These are phyloP conservation scores for Cryoendolithus antarcticus DNA, from an alignment of 2,329 filamentous ascomycete species.

Conservation along the genomic window DNA sequence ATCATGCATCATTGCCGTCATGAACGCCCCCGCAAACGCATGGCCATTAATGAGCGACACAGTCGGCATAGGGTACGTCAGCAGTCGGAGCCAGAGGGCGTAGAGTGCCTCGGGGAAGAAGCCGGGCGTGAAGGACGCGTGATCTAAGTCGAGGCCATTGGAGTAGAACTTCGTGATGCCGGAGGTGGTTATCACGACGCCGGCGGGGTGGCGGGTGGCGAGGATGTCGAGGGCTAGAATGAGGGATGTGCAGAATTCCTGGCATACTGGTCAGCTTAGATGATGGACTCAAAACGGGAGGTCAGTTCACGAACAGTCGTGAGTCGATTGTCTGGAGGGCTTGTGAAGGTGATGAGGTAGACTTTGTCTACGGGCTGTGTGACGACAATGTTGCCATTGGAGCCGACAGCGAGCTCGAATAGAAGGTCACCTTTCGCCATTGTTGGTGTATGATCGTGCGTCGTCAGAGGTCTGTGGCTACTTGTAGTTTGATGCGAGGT, in stretches of 20 bases:
- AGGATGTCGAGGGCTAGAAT: slow-evolving; percentile 63
- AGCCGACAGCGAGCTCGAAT: slow-evolving; percentile 20
- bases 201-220: slow-evolving; percentile 53
- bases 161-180: slow-evolving; percentile 68
- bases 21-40: slow-evolving; percentile 69
- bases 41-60: slow-evolving; percentile 70
- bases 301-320: slow-evolving; percentile 34
- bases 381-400: slow-evolving; percentile 42
- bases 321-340: slow-evolving; percentile 65
- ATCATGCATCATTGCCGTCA: slow-evolving; percentile 71
- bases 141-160: slow-evolving; percentile 67
- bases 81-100: slow-evolving; percentile 49
- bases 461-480: too few relatives aligned
- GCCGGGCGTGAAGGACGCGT: slow-evolving; percentile 44
- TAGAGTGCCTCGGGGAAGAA: slow-evolving; percentile 54
- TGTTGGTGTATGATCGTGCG: neutral
- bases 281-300: neutral
- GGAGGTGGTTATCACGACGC: slow-evolving; percentile 66
- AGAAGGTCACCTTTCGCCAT: slow-evolving; percentile 8
- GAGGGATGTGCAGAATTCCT: slow-evolving; percentile 52
- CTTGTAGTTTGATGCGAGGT: too few relatives aligned
- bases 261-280: neutral
- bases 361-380: slow-evolving; percentile 47
- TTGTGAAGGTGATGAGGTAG: slow-evolving; percentile 62
- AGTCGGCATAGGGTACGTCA: slow-evolving; percentile 71